Evolutionary conservation across 176 grass and related monocot species (phyloP), one percentile per base, ranked within the genome.

Genomic region (Avena insularis): DNA sequence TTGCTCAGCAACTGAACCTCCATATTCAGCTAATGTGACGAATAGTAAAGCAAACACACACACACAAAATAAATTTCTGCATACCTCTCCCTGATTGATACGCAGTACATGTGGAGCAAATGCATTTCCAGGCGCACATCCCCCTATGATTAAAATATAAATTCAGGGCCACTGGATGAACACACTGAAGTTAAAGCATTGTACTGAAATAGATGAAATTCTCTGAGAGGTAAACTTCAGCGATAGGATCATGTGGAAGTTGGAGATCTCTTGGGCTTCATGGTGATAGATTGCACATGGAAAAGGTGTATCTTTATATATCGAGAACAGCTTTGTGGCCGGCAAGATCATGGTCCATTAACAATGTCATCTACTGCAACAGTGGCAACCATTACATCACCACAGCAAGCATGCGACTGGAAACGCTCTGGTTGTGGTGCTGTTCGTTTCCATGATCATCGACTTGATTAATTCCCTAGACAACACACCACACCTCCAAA

Each of bases 81-180:
- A 71, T 83, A 88, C 90, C 82, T 89, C 90, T 83, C 87, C 86
- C 67, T 40, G 35, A 48, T 78, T 70, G 56, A 88, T 75, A 54
- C 23, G 25, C 46, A 91, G 43, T 19, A 80, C 58, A 76, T 88
- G 82, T 43, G 86, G 90, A 55, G 77, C 88, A 82, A 91, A 88
- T 56, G 82, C 90, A 82, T 58, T 85, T 51, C 86, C 64, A 82
- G 82, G 58, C 49, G 86, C 77, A 81, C 77, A 71, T 7, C 77
- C 74, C n/a, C 74, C 82, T 84, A 75, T 62, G 60, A 77, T 65
- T 46, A 23, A 66, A 82, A 50, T 35, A 73, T 88, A 40, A 76
- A 46, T 77, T 80, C 78, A 53, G 57, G 63, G 77, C 8, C 6
- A 38, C 31, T 45, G 15, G 21, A 66, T 67, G 16, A 29, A 40